These are phyloP conservation scores for Epicoccum nigrum DNA, from an alignment of 2,329 filamentous ascomycete genomes.

Conservation along the genomic window DNA sequence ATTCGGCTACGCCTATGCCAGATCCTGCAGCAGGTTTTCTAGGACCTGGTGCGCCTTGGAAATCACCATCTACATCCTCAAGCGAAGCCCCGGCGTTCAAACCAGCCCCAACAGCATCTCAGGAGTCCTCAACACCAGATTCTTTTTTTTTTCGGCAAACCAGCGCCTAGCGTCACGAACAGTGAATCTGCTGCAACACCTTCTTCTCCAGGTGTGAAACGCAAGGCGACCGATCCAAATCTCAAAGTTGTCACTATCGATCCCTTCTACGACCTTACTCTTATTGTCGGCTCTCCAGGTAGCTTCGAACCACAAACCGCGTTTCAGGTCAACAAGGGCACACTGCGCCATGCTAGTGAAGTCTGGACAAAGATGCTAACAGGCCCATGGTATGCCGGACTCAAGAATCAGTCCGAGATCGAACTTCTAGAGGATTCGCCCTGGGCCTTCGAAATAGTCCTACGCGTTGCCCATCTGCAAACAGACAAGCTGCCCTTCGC, in stretches of 20 bases:
- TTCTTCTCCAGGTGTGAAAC: not conserved
- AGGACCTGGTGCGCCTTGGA: too few relatives aligned
- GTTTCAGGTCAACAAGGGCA: constrained; percentile 7
- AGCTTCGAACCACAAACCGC: not conserved
- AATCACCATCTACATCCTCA: too few relatives aligned
- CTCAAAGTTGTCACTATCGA: constrained; percentile 5
- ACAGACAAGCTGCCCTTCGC: not conserved
- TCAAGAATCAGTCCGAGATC: constrained; percentile 1
- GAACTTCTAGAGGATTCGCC: constrained; percentile 7
- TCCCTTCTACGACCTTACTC: constrained; percentile 9
- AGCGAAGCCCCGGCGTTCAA: too few relatives aligned
- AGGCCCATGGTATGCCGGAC: constrained; percentile 7
- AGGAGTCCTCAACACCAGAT: too few relatives aligned
- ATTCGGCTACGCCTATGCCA: too few relatives aligned
- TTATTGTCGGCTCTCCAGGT: constrained; percentile 12
- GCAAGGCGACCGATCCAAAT: not conserved
- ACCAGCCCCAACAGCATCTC: too few relatives aligned
- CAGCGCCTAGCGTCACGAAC: too few relatives aligned
- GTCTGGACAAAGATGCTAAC: constrained; percentile 14
- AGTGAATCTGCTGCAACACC: too few relatives aligned
- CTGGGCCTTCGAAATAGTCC: not conserved
- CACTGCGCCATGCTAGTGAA: constrained; percentile 5
- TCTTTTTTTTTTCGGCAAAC: not conserved
- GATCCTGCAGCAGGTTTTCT: too few relatives aligned
- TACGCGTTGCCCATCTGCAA: constrained; percentile 9